Evolutionary conservation across 2,329 filamentous ascomycete genomes (phyloP).

Genomic region (Talaromyces sp.): DNA sequence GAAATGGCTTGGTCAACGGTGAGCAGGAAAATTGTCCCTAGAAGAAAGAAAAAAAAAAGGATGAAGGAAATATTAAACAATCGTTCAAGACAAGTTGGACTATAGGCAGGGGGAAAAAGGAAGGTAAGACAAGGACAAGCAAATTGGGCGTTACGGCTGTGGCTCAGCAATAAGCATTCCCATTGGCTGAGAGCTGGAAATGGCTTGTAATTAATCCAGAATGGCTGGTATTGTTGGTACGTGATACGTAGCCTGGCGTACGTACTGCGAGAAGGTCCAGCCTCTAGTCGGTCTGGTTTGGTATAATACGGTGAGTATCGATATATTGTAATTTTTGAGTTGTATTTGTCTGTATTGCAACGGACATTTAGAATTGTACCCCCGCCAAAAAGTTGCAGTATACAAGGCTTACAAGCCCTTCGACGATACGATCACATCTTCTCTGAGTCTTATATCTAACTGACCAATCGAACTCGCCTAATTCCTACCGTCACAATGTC

Average conservation of each 20-base stretch:
- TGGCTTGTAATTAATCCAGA: conserved; percentile 1
- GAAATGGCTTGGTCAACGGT: no score
- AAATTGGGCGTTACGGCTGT: conserved; percentile 9
- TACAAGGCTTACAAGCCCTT: no score
- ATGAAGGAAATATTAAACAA: not conserved
- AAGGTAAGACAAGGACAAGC: conserved; percentile 1
- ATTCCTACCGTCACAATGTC: not conserved
- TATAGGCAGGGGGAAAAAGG: conserved; percentile 7
- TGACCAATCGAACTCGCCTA: not conserved
- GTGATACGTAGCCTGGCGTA: not conserved
- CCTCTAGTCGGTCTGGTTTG: not conserved
- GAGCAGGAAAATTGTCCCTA: not conserved
- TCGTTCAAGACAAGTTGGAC: not conserved
- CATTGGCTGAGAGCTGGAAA: not conserved
- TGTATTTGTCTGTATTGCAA: not conserved
- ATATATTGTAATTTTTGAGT: not conserved
- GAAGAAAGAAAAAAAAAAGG: not conserved
- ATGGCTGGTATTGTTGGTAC: not conserved
- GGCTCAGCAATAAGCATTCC: conserved; percentile 8
- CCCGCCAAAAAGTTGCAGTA: conserved; percentile 5
- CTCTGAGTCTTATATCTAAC: not conserved
- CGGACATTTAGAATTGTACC: not conserved
- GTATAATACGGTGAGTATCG: not conserved
- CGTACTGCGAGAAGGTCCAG: not conserved
- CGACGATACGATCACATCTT: not conserved